Evolutionary conservation across 2,329 filamentous ascomycete species (phyloP).

Genomic region (Ampelomyces quisqualis): DNA sequence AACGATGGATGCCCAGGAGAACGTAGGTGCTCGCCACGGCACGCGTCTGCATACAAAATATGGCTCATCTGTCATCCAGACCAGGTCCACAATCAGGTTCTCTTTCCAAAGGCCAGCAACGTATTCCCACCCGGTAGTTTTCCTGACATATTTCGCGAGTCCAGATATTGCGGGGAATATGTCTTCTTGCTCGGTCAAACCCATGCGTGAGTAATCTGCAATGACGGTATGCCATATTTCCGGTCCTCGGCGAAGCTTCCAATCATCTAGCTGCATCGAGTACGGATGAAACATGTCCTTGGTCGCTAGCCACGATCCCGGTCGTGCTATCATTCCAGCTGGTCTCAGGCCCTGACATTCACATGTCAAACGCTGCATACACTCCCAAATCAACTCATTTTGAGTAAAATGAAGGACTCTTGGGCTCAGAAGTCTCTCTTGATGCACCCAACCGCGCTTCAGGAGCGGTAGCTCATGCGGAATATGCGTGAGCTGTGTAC

Average conservation of each 20-base stretch:
- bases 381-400: slow-evolving; percentile 17
- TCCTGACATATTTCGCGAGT: slow-evolving; percentile 1
- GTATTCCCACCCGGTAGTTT: slow-evolving; percentile 4
- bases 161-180: slow-evolving; percentile 6
- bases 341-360: slow-evolving; percentile 2
- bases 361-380: slow-evolving; percentile 4
- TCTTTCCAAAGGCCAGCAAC: slow-evolving; percentile 13
- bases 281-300: not conserved
- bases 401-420: slow-evolving; percentile 13
- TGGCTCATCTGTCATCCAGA: slow-evolving; percentile 4
- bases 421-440: slow-evolving; percentile 15
- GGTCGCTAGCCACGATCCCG: not conserved
- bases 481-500: not conserved
- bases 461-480: slow-evolving; percentile 2
- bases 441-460: slow-evolving; percentile 12
- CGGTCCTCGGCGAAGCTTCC: not conserved
- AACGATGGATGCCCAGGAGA: slow-evolving; percentile 13
- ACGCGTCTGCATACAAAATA: not conserved
- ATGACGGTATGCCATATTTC: slow-evolving; percentile 4
- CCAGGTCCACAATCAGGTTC: slow-evolving; percentile 4
- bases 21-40: slow-evolving; percentile 12
- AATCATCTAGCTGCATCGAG: not conserved
- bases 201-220: slow-evolving; percentile 5
- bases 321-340: not conserved
- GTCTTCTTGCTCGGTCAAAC: not conserved